These are phyloP conservation scores for Leptoxyphium fumago DNA, from an alignment of 2,329 filamentous ascomycete species.

Conservation along the genomic window DNA sequence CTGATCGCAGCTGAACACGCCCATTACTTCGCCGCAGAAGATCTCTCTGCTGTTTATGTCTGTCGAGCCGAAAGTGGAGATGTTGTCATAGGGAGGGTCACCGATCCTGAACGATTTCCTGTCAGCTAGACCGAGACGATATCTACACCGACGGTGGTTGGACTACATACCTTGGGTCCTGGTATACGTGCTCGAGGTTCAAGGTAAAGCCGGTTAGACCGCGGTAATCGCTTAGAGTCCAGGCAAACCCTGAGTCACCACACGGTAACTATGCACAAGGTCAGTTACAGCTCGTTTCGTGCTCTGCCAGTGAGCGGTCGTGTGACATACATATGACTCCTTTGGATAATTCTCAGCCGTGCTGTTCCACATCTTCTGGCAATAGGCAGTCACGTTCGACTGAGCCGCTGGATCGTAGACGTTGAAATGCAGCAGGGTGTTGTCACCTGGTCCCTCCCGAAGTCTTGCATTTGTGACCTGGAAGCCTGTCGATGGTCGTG, in stretches of 20 bases:
- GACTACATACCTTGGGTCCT: constrained; percentile 14
- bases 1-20: constrained; percentile 4
- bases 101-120: constrained; percentile 12
- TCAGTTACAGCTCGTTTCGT: too few species aligned
- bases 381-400: constrained; percentile 11
- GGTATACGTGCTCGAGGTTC: constrained; percentile 13
- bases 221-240: constrained; percentile 10
- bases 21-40: constrained; percentile 2
- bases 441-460: not conserved
- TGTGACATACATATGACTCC: constrained; percentile 8
- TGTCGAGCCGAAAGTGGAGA: constrained; percentile 13
- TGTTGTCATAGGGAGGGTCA: constrained; percentile 14
- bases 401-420: constrained; percentile 17
- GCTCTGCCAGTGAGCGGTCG: not conserved
- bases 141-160: not conserved
- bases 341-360: constrained; percentile 9
- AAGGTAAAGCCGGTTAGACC: constrained; percentile 11
- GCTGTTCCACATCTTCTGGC: constrained; percentile 11
- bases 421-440: constrained; percentile 12
- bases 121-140: not conserved
- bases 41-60: constrained; percentile 6
- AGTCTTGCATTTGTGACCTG: not conserved
- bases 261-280: constrained; percentile 6
- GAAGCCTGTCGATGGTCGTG: not conserved
- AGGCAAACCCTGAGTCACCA: constrained; percentile 11